These are phyloP conservation scores for Alternaria brassicicola DNA, from an alignment of 2,329 filamentous ascomycete genomes.

Conservation along the genomic window DNA sequence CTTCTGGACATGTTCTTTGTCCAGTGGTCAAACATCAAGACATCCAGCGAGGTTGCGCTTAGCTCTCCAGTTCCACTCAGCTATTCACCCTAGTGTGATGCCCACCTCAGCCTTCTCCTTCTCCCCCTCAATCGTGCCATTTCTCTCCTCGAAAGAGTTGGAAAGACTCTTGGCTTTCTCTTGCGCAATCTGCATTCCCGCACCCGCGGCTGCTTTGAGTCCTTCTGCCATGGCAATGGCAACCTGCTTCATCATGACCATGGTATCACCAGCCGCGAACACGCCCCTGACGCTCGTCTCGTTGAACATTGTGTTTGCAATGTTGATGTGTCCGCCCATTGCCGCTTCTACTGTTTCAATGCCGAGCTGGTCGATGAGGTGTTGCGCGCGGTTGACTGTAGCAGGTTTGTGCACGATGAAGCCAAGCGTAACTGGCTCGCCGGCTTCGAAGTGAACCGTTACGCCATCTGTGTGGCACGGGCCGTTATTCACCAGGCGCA, in stretches of 20 bases:
- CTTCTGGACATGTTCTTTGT: background rate
- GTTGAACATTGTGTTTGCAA: conserved; percentile 53
- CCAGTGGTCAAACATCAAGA: background rate
- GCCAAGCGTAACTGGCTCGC: conserved; percentile 32
- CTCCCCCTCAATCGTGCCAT: background rate
- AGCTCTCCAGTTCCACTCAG: background rate
- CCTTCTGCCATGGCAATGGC: conserved; percentile 40
- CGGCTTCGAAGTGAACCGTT: conserved; percentile 37
- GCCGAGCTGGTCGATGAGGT: conserved; percentile 40
- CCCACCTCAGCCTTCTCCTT: conserved; percentile 4
- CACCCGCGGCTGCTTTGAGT: conserved; percentile 35
- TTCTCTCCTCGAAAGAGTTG: conserved; percentile 19
- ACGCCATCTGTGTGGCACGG: conserved; percentile 32
- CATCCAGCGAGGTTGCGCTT: background rate
- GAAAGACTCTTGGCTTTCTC: conserved; percentile 26
- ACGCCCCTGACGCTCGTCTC: conserved; percentile 59
- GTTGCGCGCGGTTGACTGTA: conserved; percentile 40
- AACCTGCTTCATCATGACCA: conserved; percentile 42
- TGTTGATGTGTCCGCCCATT: conserved; percentile 53
- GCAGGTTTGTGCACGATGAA: conserved; percentile 35
- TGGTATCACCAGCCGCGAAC: conserved; percentile 61
- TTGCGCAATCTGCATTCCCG: conserved; percentile 29
- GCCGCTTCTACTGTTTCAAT: conserved; percentile 48
- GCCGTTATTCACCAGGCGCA: conserved; percentile 36
- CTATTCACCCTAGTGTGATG: background rate